Evolutionary conservation across 2,329 filamentous ascomycete genomes (phyloP).

Genomic region (Akanthomyces muscarius): DNA sequence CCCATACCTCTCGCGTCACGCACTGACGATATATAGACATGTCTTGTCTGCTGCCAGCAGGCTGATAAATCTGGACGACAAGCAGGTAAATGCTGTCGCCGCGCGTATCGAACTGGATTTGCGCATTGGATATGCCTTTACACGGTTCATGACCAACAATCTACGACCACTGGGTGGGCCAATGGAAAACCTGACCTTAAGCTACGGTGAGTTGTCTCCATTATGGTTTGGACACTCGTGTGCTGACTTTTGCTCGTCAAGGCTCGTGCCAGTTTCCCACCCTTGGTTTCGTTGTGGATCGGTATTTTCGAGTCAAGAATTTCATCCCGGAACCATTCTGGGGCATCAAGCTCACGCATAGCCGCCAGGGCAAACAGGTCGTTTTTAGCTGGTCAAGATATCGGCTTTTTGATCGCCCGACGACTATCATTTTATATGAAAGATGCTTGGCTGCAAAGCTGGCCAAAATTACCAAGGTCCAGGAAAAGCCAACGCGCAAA

Average conservation of each 20-base stretch:
- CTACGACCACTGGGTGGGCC: slow-evolving; percentile 69
- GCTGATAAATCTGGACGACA: slow-evolving; percentile 75
- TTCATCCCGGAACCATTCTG: slow-evolving; percentile 93
- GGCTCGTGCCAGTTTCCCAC: slow-evolving; percentile 92
- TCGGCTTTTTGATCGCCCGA: slow-evolving; percentile 82
- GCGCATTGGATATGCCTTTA: slow-evolving; percentile 88
- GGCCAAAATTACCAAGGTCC: slow-evolving; percentile 78
- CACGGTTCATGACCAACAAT: slow-evolving; percentile 76
- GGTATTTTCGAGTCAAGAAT: slow-evolving; percentile 89
- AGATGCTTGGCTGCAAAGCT: slow-evolving; percentile 71
- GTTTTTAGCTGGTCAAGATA: slow-evolving; percentile 79
- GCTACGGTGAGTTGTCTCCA: slow-evolving; percentile 61
- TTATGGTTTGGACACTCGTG: background rate
- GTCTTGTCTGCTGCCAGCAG: slow-evolving; percentile 77
- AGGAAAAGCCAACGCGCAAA: slow-evolving; percentile 87
- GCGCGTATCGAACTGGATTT: slow-evolving; percentile 90
- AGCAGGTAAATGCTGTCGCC: slow-evolving; percentile 80
- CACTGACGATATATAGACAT: slow-evolving; percentile 53
- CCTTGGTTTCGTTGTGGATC: slow-evolving; percentile 92
- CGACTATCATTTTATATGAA: slow-evolving; percentile 79
- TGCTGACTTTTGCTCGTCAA: slow-evolving; percentile 40
- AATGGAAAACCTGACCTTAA: slow-evolving; percentile 63
- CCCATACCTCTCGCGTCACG: slow-evolving; percentile 14
- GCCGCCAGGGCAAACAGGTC: slow-evolving; percentile 71
- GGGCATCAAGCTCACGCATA: slow-evolving; percentile 81